These are phyloP conservation scores for Ascochyta clinopodiicola DNA, from an alignment of 2,329 filamentous ascomycete species.

Conservation along the genomic window DNA sequence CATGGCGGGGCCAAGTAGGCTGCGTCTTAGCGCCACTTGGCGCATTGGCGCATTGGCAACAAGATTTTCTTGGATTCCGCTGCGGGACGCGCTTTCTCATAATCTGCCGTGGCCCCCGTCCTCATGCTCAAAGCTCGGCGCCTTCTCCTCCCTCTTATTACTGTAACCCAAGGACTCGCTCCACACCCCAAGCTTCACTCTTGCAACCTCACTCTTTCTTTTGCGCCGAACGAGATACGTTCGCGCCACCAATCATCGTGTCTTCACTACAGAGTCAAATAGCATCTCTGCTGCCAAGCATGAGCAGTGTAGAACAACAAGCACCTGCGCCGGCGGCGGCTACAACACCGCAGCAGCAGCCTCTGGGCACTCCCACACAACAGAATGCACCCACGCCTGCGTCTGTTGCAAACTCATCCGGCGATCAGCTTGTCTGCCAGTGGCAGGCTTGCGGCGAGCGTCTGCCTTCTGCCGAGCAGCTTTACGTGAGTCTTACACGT, in stretches of 20 bases:
- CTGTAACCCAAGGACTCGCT: slow-evolving; percentile 10
- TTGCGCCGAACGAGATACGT: slow-evolving; percentile 21
- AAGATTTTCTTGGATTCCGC: slow-evolving; percentile 14
- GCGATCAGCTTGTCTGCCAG: slow-evolving; percentile 62
- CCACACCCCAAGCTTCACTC: slow-evolving; percentile 13
- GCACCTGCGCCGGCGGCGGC: slow-evolving; percentile 32
- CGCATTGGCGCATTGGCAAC: neutral
- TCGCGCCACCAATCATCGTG: slow-evolving; percentile 20
- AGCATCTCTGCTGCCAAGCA: slow-evolving; percentile 20
- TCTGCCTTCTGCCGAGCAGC: slow-evolving; percentile 63
- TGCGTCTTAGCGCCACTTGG: slow-evolving; percentile 3
- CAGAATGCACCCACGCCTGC: slow-evolving; percentile 42
- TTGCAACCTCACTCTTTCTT: slow-evolving; percentile 8
- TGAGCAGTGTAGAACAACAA: slow-evolving; percentile 28
- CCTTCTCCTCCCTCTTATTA: slow-evolving; percentile 15
- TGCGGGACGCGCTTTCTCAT: slow-evolving; percentile 13
- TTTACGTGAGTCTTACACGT: slow-evolving; percentile 61
- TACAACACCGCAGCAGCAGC: slow-evolving; percentile 39
- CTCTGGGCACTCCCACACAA: slow-evolving; percentile 42
- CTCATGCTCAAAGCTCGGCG: slow-evolving; percentile 15
- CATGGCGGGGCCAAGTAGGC: slow-evolving; percentile 2
- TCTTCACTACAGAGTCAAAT: slow-evolving; percentile 20
- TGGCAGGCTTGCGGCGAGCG: slow-evolving; percentile 69
- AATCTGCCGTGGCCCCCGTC: slow-evolving; percentile 15
- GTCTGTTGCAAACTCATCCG: slow-evolving; percentile 35